Percentiles rank a stretch among this genome's conserved stretches.
These are phyloP conservation scores for Trichoderma hamatum DNA, from an alignment of 2,329 filamentous ascomycete species.

Conservation along the genomic window DNA sequence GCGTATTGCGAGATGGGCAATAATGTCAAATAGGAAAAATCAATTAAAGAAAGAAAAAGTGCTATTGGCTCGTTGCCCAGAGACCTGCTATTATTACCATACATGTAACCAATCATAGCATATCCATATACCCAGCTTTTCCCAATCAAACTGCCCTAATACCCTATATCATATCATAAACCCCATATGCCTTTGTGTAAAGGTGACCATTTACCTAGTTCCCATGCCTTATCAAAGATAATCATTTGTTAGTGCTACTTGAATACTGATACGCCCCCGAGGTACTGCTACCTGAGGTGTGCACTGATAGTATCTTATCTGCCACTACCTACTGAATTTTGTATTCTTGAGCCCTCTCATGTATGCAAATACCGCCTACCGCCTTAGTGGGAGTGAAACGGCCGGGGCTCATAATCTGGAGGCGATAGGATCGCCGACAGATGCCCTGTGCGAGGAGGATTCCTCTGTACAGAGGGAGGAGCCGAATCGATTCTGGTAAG, in stretches of 20 bases:
- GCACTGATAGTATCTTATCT: background rate
- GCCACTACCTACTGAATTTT: background rate
- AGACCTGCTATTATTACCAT: background rate
- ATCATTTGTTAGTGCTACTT: background rate
- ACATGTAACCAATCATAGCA: background rate
- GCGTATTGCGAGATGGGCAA: too few species aligned
- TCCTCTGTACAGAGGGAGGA: slow-evolving; percentile 29
- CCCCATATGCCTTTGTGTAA: background rate
- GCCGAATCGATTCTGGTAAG: background rate
- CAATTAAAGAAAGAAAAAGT: background rate
- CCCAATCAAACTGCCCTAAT: background rate
- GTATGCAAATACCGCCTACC: too few species aligned
- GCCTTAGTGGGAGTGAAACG: background rate
- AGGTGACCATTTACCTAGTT: background rate
- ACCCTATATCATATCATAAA: background rate
- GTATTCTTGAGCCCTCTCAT: background rate
- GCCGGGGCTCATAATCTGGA: slow-evolving; percentile 20
- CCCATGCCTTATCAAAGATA: background rate
- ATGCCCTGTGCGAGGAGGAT: slow-evolving; percentile 39
- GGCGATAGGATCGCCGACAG: slow-evolving; percentile 38
- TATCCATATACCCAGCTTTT: background rate
- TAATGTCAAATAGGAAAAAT: background rate
- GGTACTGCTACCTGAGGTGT: background rate
- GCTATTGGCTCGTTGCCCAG: background rate
- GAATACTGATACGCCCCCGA: background rate